Conservation (phyloP, 768 basidiomycete species). For the Psilocybe cyanescens region DNA sequence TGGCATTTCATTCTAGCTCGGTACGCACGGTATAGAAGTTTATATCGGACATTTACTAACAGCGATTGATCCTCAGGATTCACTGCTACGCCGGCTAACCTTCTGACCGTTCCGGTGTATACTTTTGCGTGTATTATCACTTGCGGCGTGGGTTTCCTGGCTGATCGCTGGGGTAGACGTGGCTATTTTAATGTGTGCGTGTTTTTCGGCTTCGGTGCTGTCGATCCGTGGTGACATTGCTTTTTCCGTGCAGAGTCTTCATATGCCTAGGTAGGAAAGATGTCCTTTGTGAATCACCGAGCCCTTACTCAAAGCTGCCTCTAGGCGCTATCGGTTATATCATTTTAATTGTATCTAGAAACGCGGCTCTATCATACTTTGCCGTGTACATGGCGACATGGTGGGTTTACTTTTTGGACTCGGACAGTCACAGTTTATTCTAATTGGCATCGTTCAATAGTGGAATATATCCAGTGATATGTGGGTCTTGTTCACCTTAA, state of each 20-base stretch:
- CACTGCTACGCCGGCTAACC: constrained; percentile 72
- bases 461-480: constrained; percentile 77
- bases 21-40: not conserved
- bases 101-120: constrained; percentile 81
- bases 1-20: constrained; percentile 11
- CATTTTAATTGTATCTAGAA: constrained; percentile 66
- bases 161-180: constrained; percentile 63
- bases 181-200: constrained; percentile 68
- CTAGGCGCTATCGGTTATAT: constrained; percentile 68
- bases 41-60: not conserved
- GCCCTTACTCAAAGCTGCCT: constrained; percentile 5
- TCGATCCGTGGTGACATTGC: not conserved
- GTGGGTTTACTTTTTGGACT: constrained; percentile 36
- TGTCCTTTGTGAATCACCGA: constrained; percentile 14
- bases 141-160: constrained; percentile 62
- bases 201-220: not conserved
- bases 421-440: not conserved
- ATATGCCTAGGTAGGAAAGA: constrained; percentile 35
- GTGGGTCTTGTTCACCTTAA: constrained; percentile 39
- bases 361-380: constrained; percentile 68
- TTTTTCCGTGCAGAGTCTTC: constrained; percentile 31
- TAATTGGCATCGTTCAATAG: constrained; percentile 28
- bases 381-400: constrained; percentile 73
- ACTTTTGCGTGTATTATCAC: constrained; percentile 69
- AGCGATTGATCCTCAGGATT: constrained; percentile 45